Base-by-base conservation (phyloP, 768 basidiomycete genomes). In the Cystofilobasidium bisporidii region DNA sequence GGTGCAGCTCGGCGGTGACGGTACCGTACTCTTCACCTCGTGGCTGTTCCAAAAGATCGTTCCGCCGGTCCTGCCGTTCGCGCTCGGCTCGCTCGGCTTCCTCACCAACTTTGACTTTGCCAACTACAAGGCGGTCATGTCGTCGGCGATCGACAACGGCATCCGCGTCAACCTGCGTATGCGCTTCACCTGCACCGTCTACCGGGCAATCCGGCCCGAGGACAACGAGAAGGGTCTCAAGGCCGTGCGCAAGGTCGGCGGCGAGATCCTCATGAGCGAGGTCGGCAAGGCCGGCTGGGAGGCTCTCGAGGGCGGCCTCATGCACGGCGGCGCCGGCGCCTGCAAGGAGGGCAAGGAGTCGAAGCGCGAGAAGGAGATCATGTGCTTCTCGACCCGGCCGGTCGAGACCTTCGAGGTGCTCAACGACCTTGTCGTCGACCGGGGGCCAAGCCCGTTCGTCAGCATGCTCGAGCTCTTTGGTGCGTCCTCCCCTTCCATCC, bases 41-140 rank as follows among this genome's bases (percentile, higher is more conserved):
- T 98, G 96, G 96, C 81, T 99, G 38, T 99, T 99, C 81, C 96
- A 99, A 76, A 86, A 86, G 63, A 91, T 99, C 73, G 96, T 98
- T 20, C 96, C 96, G n/a, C 96, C 96, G 17, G 91, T 98, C 43
- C 86, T 99, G 18, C 86, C 96, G 0, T 99, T 99, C 76, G 93
- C 96, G 1, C 83, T 99, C 32, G 96, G 96, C 53, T 97, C 94
- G 6, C 84, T 99, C 30, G 94, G 96, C 57, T 99, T 99, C 79
- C 87, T 93, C 63, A 98, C 91, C 50, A 96, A 92, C 75, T 98
- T 98, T 75, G 86, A 98, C 80, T 91, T 97, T 76, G 81, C 84
- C 65, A 84, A 96, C 78, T 84, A 94, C 79, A 81, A 86, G 74
- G 76, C 84, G 12, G 87, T 93, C 69, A 85, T 99, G 84, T 86